A percentile compares a stretch with the other conserved stretches of the same genome.
Conservation (phyloP, 495 filamentous ascomycete genomes). For the Podospora tetraspora region DNA sequence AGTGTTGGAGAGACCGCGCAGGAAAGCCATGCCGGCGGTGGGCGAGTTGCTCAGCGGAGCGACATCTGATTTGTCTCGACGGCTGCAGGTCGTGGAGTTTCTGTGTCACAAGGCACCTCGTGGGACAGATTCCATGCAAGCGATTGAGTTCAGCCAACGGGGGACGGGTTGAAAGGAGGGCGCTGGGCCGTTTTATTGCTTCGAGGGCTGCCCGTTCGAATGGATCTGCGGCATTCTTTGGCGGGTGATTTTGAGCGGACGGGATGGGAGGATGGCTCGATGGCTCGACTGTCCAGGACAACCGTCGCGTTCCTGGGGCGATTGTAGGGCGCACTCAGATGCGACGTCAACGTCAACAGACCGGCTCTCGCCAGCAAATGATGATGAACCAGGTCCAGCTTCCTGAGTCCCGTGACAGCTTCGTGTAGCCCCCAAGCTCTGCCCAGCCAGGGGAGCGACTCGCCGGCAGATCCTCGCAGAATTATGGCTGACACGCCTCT, state of each 20-base stretch:
- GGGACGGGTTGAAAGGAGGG: constrained; percentile 17
- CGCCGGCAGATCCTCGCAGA: not conserved
- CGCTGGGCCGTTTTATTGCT: constrained; percentile 1
- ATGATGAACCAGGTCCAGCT: constrained; percentile 1
- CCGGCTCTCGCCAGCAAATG: constrained; percentile 8
- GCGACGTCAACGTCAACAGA: constrained; percentile 10
- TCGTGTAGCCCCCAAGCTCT: not conserved
- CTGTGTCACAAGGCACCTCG: constrained; percentile 21
- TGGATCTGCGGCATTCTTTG: not conserved
- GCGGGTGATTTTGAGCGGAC: too few species aligned
- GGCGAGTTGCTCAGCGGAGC: not conserved
- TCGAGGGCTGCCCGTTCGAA: not conserved
- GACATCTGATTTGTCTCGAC: constrained; percentile 17
- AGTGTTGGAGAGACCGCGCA: constrained; percentile 1
- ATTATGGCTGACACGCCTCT: not conserved
- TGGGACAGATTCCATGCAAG: constrained; percentile 27
- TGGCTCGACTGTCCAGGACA: too few species aligned
- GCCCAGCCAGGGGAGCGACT: constrained; percentile 2
- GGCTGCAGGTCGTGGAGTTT: not conserved
- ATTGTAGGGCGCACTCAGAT: not conserved
- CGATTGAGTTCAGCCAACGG: constrained; percentile 19
- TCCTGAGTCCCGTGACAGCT: constrained; percentile 8
- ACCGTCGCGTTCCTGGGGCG: not conserved
- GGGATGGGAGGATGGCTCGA: too few species aligned
- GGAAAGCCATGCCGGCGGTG: constrained; percentile 5